These are phyloP conservation scores for Funneliformis caledonium DNA, from an alignment of 371 early-diverging fungal genomes.

Conservation along the genomic window DNA sequence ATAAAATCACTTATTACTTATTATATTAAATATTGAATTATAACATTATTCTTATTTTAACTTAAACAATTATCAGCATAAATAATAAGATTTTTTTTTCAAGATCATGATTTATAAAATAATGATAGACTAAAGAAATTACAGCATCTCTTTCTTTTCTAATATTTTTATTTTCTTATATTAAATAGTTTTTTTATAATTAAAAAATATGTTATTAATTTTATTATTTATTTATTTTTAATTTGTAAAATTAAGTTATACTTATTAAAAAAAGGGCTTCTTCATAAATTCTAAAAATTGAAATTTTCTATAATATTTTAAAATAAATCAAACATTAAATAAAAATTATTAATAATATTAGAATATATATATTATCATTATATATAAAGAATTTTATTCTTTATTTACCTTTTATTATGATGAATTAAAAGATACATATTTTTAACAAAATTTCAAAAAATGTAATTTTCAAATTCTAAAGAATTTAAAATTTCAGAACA, in stretches of 20 bases:
- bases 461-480: not conserved
- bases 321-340: not conserved
- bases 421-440: not conserved
- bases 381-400: no score
- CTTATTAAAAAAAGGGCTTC: not conserved
- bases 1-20: not conserved
- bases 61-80: not conserved
- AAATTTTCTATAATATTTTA: not conserved
- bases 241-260: not conserved
- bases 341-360: slow-evolving; percentile 5
- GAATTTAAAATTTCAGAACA: not conserved
- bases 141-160: no score
- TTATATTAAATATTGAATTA: not conserved
- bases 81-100: not conserved
- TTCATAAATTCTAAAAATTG: not conserved
- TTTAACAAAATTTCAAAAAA: not conserved
- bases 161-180: not conserved
- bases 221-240: not conserved
- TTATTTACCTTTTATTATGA: slow-evolving; percentile 15
- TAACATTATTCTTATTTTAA: not conserved
- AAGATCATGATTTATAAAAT: no score
- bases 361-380: no score
- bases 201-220: not conserved
- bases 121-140: no score
- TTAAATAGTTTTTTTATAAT: slow-evolving; percentile 2